These are phyloP conservation scores for Ophiocordyceps sinensis DNA, from an alignment of 2,329 filamentous ascomycete species.

Conservation along the genomic window DNA sequence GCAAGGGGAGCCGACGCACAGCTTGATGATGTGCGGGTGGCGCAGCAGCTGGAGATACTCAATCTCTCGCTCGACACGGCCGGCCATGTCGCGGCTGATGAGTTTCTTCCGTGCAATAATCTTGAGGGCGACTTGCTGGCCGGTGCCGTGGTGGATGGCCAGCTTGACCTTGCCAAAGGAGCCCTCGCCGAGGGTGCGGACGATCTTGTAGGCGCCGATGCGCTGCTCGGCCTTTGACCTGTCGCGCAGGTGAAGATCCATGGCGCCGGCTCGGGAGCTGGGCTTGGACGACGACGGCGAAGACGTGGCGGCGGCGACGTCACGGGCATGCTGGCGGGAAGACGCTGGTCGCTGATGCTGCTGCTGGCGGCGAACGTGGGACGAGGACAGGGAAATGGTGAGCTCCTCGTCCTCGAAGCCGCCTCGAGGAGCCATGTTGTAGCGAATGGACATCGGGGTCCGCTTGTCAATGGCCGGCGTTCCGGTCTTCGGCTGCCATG, in stretches of 20 bases:
- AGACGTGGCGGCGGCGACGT: slow-evolving; percentile 10
- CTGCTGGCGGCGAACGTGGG: slow-evolving; percentile 41
- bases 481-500: slow-evolving; percentile 1
- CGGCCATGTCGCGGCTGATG: slow-evolving; percentile 94
- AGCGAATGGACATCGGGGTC: slow-evolving; percentile 5
- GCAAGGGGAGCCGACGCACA: slow-evolving; percentile 43
- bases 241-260: slow-evolving; percentile 21
- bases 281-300: slow-evolving; percentile 10
- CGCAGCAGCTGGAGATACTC: slow-evolving; percentile 91
- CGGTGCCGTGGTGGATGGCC: slow-evolving; percentile 79
- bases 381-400: slow-evolving; percentile 58
- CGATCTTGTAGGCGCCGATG: slow-evolving; percentile 80
- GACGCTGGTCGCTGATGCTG: slow-evolving; percentile 13
- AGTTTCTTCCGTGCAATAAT: slow-evolving; percentile 95
- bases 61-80: slow-evolving; percentile 92
- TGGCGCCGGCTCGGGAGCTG: slow-evolving; percentile 18
- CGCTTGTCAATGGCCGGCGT: slow-evolving; percentile 1
- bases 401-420: slow-evolving; percentile 71
- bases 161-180: slow-evolving; percentile 99
- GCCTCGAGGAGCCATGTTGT: slow-evolving; percentile 33
- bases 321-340: slow-evolving; percentile 10
- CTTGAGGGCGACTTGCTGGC: slow-evolving; percentile 93
- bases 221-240: slow-evolving; percentile 60
- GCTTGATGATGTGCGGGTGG: slow-evolving; percentile 97
- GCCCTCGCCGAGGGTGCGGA: slow-evolving; percentile 85